Base-by-base conservation (phyloP, 345 rosid genomes). In the Eucalyptus marginata region DNA sequence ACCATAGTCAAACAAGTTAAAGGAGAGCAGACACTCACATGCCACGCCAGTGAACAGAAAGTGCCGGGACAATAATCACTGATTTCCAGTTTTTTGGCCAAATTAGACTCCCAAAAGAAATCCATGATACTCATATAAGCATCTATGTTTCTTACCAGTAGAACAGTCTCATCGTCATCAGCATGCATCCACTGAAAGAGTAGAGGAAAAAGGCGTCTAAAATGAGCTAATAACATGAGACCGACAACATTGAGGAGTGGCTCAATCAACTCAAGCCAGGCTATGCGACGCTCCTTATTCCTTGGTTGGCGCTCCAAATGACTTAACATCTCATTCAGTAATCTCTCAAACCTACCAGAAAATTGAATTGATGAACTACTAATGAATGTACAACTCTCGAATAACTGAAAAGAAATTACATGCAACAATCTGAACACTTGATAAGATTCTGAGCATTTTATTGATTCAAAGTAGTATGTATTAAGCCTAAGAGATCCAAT, bases 241-340 rank as follows among this genome's bases (percentile, higher is more conserved):
- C 98, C 97, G 2, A 93, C 46, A 90, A 92, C 89, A 16, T 93
- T 92, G 86, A 97, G 92, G 76, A 96, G 93, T 51, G 97, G 97
- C 90, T 96, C 99, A 46, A 93, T 89, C 86, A 88, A 93, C 71
- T 88, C 93, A 88, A 97, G 95, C 99, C 99, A 96, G 49, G 94
- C 94, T 47, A 93, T 71, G 44, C 96, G 89, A 22, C 95, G 93
- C 84, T 94, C 98, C 91, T 93, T 96, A 59, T 94, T 93, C 90
- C 96, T 92, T 76, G 98, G 97, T 89, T 96, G 98, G 86, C 99
- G 97, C 93, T 96, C 99, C 92, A 97, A 90, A 91, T 97, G 98
- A 85, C 95, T 91, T 49, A 96, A 89, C 97, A 96, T 96, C 94
- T 96, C 99, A 54, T 91, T 94, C 87, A 97, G 93, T 43, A 95